Conservation (phyloP, 768 basidiomycete species). For the Tephrocybe sp. region DNA sequence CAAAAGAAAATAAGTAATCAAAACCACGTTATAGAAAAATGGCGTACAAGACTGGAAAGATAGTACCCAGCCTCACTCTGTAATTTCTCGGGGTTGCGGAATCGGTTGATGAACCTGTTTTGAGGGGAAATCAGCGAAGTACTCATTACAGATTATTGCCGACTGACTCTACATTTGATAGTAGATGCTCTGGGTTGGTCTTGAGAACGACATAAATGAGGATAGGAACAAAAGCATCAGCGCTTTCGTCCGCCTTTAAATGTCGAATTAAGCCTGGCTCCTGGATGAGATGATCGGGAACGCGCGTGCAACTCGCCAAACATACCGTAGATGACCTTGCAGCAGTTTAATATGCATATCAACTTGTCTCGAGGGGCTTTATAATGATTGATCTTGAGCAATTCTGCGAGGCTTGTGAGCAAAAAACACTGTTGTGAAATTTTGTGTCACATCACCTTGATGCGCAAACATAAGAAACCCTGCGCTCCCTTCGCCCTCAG, state of each 20-base stretch:
- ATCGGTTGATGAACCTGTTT: slow-evolving; percentile 92
- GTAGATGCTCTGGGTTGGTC: slow-evolving; percentile 89
- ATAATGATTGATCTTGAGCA: slow-evolving; percentile 97
- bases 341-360: slow-evolving; percentile 95
- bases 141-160: not conserved
- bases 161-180: slow-evolving; percentile 93
- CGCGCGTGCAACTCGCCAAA: slow-evolving; percentile 12
- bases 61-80: slow-evolving; percentile 98
- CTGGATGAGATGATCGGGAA: slow-evolving; percentile 5
- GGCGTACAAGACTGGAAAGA: slow-evolving; percentile 80
- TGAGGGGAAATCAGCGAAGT: not conserved
- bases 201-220: slow-evolving; percentile 92
- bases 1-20: not conserved
- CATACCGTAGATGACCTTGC: slow-evolving; percentile 98
- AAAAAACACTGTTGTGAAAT: not conserved
- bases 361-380: slow-evolving; percentile 98
- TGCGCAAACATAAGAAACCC: slow-evolving; percentile 89
- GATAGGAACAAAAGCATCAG: slow-evolving; percentile 93
- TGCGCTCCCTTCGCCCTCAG: slow-evolving; percentile 65
- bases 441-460: slow-evolving; percentile 64
- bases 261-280: slow-evolving; percentile 82
- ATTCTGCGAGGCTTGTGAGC: slow-evolving; percentile 46
- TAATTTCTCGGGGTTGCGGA: slow-evolving; percentile 84
- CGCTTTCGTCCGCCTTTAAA: slow-evolving; percentile 78
- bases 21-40: not conserved